Conservation (phyloP, 352 stramenopile species). For the Elongisporangium senticosum region DNA sequence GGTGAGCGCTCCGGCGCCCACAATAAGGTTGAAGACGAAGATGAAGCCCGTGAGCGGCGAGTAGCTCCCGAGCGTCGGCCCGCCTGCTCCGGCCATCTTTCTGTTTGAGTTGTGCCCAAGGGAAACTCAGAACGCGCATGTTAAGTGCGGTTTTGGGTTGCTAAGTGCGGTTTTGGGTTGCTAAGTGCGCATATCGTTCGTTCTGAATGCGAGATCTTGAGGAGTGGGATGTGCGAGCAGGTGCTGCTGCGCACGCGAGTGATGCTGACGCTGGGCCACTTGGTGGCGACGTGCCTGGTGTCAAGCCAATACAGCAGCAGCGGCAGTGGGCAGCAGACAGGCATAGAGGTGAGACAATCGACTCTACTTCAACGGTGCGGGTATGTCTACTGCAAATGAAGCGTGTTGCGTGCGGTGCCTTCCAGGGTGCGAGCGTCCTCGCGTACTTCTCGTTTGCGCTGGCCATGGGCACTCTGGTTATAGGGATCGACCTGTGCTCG, state of each 20-base stretch:
- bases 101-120: background rate
- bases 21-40: slow-evolving; percentile 91
- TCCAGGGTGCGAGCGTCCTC: slow-evolving; percentile 21
- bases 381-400: background rate
- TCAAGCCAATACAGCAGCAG: background rate
- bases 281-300: slow-evolving; percentile 46
- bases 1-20: slow-evolving; percentile 79
- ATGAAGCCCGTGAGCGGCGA: slow-evolving; percentile 84
- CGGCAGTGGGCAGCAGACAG: background rate
- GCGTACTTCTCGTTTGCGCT: slow-evolving; percentile 38
- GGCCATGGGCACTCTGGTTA: slow-evolving; percentile 26
- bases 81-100: slow-evolving; percentile 45
- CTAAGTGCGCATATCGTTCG: slow-evolving; percentile 14
- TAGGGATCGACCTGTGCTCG: slow-evolving; percentile 47
- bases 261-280: slow-evolving; percentile 51
- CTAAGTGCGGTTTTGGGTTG: slow-evolving; percentile 3
- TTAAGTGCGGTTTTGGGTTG: too few relatives aligned
- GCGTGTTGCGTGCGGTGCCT: background rate
- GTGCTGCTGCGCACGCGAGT: slow-evolving; percentile 37
- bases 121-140: background rate
- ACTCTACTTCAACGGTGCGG: background rate
- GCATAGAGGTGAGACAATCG: slow-evolving; percentile 4
- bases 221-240: slow-evolving; percentile 9
- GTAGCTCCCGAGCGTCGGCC: slow-evolving; percentile 60
- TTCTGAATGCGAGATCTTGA: slow-evolving; percentile 2